Evolutionary conservation across 257 asterid genomes (phyloP).

Genomic region (Solanum sejunctum): DNA sequence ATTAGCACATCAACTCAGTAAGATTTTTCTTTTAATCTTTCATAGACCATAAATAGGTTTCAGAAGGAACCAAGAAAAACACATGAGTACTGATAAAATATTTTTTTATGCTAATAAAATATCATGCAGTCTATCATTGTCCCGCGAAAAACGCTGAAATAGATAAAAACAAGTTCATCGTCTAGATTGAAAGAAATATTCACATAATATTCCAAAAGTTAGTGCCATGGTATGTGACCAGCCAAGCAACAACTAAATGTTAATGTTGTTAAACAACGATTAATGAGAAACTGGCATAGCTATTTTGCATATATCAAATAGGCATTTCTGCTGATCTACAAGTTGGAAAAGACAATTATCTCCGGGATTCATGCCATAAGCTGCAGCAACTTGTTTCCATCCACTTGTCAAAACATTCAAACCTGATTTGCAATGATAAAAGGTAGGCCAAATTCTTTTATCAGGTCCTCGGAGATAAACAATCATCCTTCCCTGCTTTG

Average conservation of each 20-base stretch:
- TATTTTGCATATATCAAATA: neutral
- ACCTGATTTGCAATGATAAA: neutral
- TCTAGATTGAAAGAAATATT: neutral
- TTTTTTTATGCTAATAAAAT: too few relatives aligned
- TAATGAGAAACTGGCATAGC: neutral
- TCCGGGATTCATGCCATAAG: slow-evolving; percentile 1
- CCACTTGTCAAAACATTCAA: neutral
- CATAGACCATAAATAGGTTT: too few relatives aligned
- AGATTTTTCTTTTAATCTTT: too few relatives aligned
- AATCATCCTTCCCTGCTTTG: neutral
- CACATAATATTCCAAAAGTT: neutral
- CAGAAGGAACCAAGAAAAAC: too few relatives aligned
- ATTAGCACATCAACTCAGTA: too few relatives aligned
- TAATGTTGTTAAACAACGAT: neutral
- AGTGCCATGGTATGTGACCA: neutral
- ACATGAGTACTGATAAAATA: too few relatives aligned
- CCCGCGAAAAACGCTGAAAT: too few relatives aligned
- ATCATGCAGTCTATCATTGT: too few relatives aligned
- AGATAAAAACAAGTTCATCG: too few relatives aligned
- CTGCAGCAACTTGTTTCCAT: slow-evolving; percentile 3
- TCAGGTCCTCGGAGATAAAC: slow-evolving; percentile 4
- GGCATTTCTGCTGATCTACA: neutral
- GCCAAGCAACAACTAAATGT: neutral
- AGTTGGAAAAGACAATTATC: slow-evolving; percentile 3
- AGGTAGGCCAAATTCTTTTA: slow-evolving; percentile 1